A percentile compares a stretch with the other conserved stretches of the same genome.
These are phyloP conservation scores for Malassezia brasiliensis DNA, from an alignment of 1,284 basidiomycete species.

Conservation along the genomic window DNA sequence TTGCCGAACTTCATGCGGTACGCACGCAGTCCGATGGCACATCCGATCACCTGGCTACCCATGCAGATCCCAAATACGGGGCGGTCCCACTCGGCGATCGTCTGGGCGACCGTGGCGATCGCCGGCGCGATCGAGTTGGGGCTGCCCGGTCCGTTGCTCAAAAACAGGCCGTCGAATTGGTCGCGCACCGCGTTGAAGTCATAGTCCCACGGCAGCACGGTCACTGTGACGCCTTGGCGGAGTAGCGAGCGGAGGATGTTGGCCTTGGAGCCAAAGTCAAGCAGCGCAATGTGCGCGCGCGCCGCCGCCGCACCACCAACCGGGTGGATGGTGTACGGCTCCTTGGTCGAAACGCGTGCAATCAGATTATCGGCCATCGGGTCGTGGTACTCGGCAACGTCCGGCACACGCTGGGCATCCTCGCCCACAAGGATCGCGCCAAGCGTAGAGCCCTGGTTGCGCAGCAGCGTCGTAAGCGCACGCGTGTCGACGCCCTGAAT, in stretches of 20 bases:
- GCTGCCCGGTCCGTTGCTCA: conserved; percentile 93
- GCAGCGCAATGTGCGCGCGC: conserved; percentile 73
- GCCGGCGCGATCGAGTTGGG: conserved; percentile 82
- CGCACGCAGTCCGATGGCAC: conserved; percentile 89
- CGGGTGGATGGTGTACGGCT: conserved; percentile 77
- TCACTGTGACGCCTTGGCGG: conserved; percentile 78
- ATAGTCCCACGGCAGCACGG: conserved; percentile 92
- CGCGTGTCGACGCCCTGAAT: conserved; percentile 96
- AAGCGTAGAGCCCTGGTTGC: conserved; percentile 93
- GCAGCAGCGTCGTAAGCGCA: conserved; percentile 81
- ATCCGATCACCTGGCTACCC: conserved; percentile 71
- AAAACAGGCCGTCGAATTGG: conserved; percentile 86
- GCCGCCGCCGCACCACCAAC: conserved; percentile 56
- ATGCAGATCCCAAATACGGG: conserved; percentile 98
- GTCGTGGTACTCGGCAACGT: conserved; percentile 58
- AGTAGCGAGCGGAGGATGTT: conserved; percentile 90
- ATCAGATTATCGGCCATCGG: conserved; percentile 86
- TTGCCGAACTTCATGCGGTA: conserved; percentile 97
- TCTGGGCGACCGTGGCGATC: conserved; percentile 65
- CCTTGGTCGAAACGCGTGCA: conserved; percentile 77
- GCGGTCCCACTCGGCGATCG: conserved; percentile 71
- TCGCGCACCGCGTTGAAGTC: conserved; percentile 84
- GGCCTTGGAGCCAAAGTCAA: conserved; percentile 95
- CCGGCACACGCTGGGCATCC: conserved; percentile 58
- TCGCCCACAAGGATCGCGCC: conserved; percentile 77